Base-by-base conservation (phyloP, 2,329 filamentous ascomycete species). In the Neonectria neomacrospora region DNA sequence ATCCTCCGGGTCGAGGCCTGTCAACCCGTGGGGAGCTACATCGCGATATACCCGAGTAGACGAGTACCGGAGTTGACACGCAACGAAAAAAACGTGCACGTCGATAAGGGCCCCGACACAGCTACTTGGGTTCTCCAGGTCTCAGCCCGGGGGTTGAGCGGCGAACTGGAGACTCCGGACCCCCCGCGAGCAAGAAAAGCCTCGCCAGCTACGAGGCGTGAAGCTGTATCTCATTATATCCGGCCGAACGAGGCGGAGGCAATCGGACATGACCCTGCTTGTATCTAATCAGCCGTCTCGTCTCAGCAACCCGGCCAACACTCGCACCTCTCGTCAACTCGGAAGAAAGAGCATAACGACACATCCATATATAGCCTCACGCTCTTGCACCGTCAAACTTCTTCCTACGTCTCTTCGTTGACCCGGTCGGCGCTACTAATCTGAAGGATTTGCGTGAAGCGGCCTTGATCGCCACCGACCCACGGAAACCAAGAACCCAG, bases 201-300 rank as follows among this genome's bases (percentile, higher is more conserved):
- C 48, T 53, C 50, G 26, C 56, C 18, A 22, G n/a, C 20, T 20
- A 58, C 12, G 42, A 20, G 16, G 26, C 47, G 20, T 16, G 6
- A 28, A 32, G 39, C 52, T 34, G 16, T 47, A 45, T 58, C 39
- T 52, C 26, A n/a, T 56, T 32, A 20, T 56, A 26, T 28, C 47
- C 6, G 37, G 20, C 50, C 23, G 41, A 44, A 58, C 11, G 14
- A 45, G 44, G 14, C 50, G 39, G 56, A 47, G 48, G 41, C 50
- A 54, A 22, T 34, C 4, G 52, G 51, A 20, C 23, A 23, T 39
- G 22, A 50, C 57, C 52, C 12, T 26, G 20, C 32, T 23, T 11
- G 57, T 39, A 54, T 59, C n/a, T 54, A 32, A 60, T 48, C 32
- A 42, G 22, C 51, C 59, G 53, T 61, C 59, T 61, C 53, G 57